Evolutionary conservation across 108 stramenopile species (phyloP).

Genomic region (Nannochloropsis granulata): DNA sequence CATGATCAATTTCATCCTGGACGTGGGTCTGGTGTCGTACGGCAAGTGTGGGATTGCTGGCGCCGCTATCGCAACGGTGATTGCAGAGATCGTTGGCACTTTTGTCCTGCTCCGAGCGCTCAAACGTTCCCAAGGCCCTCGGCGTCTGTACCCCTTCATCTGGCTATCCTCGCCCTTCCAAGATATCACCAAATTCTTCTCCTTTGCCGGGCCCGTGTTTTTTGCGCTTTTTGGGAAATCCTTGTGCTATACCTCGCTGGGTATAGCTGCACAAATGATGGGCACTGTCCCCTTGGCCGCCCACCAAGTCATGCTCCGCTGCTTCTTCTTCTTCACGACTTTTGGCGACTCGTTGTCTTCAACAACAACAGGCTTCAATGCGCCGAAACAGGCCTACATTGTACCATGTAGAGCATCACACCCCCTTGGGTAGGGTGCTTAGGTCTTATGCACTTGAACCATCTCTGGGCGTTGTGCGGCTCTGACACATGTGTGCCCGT

Average conservation of each 20-base stretch:
- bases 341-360: too few relatives aligned
- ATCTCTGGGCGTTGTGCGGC: too few relatives aligned
- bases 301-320: slow-evolving; percentile 64
- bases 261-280: neutral
- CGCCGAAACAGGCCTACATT: too few relatives aligned
- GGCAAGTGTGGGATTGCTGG: slow-evolving; percentile 19
- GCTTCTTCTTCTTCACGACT: slow-evolving; percentile 16
- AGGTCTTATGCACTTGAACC: too few relatives aligned
- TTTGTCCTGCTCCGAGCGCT: slow-evolving; percentile 9
- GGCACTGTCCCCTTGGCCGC: slow-evolving; percentile 57
- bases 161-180: slow-evolving; percentile 1
- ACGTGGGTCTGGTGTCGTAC: slow-evolving; percentile 11
- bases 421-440: too few relatives aligned
- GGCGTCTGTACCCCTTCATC: slow-evolving; percentile 10
- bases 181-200: slow-evolving; percentile 14
- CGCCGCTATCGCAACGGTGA: slow-evolving; percentile 20
- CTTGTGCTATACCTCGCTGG: neutral
- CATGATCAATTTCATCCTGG: too few relatives aligned
- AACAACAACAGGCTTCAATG: too few relatives aligned
- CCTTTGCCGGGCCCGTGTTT: slow-evolving; percentile 29
- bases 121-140: slow-evolving; percentile 16
- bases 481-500: too few relatives aligned
- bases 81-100: slow-evolving; percentile 27
- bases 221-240: slow-evolving; percentile 25
- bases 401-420: too few relatives aligned